Evolutionary conservation across 441 rosid species (phyloP).

Genomic region (Jatropha podagrica): DNA sequence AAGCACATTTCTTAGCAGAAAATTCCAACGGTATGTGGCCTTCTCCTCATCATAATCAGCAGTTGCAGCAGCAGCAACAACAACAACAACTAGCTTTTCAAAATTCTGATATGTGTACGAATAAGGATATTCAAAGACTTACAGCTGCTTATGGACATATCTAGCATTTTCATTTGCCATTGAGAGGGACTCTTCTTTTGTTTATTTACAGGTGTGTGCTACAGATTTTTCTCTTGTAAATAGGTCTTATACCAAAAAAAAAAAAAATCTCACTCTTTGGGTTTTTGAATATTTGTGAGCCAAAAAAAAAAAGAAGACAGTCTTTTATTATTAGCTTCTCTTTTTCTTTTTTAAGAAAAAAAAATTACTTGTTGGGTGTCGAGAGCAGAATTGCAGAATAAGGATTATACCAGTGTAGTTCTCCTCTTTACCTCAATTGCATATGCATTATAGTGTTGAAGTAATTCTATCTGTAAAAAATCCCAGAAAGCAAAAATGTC

Average conservation of each 20-base stretch:
- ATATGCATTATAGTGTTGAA: slow-evolving; percentile 27
- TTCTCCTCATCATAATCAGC: slow-evolving; percentile 15
- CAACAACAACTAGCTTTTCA: slow-evolving; percentile 37
- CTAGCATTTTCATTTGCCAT: slow-evolving; percentile 24
- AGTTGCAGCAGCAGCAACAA: slow-evolving; percentile 1
- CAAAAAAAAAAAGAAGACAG: slow-evolving; percentile 8
- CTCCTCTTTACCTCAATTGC: slow-evolving; percentile 28
- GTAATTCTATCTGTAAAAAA: slow-evolving; percentile 33
- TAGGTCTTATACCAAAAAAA: slow-evolving; percentile 37
- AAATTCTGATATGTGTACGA: slow-evolving; percentile 37
- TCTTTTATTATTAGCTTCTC: slow-evolving; percentile 16
- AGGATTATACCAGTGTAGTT: slow-evolving; percentile 30
- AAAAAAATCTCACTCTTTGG: slow-evolving; percentile 26
- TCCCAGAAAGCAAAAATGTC: slow-evolving; percentile 17
- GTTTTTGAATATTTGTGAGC: slow-evolving; percentile 34
- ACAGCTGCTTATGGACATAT: slow-evolving; percentile 51
- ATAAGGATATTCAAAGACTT: slow-evolving; percentile 50
- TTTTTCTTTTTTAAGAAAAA: slow-evolving; percentile 3
- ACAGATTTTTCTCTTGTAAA: slow-evolving; percentile 44
- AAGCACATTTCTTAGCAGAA: slow-evolving; percentile 39
- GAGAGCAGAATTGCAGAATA: slow-evolving; percentile 40
- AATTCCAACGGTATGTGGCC: slow-evolving; percentile 42
- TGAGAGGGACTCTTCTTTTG: slow-evolving; percentile 10
- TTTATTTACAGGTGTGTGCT: slow-evolving; percentile 35
- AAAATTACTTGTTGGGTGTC: slow-evolving; percentile 24